Evolutionary conservation across 306 rosid genomes (phyloP), one percentile per base, ranked within the genome.

Genomic region (Benincasa hispida): DNA sequence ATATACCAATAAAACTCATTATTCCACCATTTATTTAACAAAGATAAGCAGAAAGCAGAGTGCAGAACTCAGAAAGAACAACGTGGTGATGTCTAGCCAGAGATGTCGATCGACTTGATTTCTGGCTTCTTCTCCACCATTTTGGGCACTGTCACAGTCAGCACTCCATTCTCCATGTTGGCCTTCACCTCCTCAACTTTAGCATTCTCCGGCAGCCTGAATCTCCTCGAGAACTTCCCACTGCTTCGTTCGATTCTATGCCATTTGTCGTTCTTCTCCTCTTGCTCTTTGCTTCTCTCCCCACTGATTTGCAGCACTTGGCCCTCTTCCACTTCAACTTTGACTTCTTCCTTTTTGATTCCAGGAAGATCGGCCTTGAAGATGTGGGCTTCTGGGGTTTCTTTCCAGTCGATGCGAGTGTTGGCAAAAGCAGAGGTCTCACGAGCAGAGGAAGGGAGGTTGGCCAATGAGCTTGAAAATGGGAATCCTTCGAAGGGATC

Each of bases 331-430:
- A 84, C 66, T 59, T 78, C 85, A 7, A 84, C 83, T 27, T 78
- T 81, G 41, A 83, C 77, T 2, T 77, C 81, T 28, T 79, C 81
- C 68, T 83, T 83, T 7, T 63, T 83, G n/a, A 84, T 68, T 4
- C 85, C 87, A 0, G 85, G 87, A 0, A 84, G 76, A 62, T 81
- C 87, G 14, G 79, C 87, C 62, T 81, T 84, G 78, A 84, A 75
- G 19, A 84, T 12, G 41, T 84, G 87, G 0, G 81, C 84, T 63
- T 84, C 67, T 5, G 79, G 84, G 2, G 85, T 81, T 45, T 50
- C 55, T 1, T 50, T 50, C 55, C 55, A 50, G 1, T 17, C 55
- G 8, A 50, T 50, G 9, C 55, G 55, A 15, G 55, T 17, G 41
- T n/a, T 68, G 58, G 79, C 72, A 3, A 82, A 13, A 12, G 87